Percentiles rank a stretch among this genome's conserved stretches.
Evolutionary conservation across 2,329 filamentous ascomycete species (phyloP).

Genomic region (Pyrenochaeta sp.): DNA sequence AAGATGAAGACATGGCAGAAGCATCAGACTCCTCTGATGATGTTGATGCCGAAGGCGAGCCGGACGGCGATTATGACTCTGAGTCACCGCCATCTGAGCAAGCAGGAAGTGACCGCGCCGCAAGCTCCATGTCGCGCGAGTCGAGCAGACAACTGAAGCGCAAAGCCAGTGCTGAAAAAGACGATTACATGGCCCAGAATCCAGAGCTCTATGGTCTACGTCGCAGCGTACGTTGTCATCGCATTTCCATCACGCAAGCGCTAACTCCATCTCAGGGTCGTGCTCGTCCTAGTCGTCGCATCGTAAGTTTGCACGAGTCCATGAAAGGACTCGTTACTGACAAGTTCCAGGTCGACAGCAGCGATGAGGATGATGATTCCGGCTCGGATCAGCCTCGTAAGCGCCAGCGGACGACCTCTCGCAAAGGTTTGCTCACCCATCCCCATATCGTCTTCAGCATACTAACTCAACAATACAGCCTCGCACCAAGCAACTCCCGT

Average conservation of each 20-base stretch:
- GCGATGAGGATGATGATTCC: conserved; percentile 74
- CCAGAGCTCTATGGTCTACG: conserved; percentile 94
- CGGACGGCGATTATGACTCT: conserved; percentile 77
- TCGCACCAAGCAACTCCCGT: conserved; percentile 58
- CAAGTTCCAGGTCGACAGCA: conserved; percentile 62
- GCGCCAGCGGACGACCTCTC: conserved; percentile 71
- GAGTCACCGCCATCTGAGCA: conserved; percentile 59
- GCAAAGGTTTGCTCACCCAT: conserved; percentile 62
- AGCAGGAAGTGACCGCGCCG: conserved; percentile 60
- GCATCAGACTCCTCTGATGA: conserved; percentile 58
- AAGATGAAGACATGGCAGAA: conserved; percentile 54
- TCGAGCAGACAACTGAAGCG: conserved; percentile 74
- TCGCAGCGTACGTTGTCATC: conserved; percentile 74
- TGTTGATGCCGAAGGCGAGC: conserved; percentile 59
- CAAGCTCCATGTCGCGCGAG: conserved; percentile 73
- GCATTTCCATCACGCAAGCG: conserved; percentile 16
- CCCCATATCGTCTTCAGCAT: conserved; percentile 15
- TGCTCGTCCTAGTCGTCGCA: conserved; percentile 67
- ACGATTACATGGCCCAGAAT: conserved; percentile 88
- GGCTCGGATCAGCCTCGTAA: conserved; percentile 67
- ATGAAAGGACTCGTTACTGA: conserved; percentile 25
- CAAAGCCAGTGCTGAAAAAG: conserved; percentile 69
- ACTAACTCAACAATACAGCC: conserved; percentile 63
- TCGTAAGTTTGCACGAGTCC: conserved; percentile 55
- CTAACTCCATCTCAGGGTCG: conserved; percentile 59